Base-by-base conservation (phyloP, 1,284 basidiomycete species). In the Cystobasidium sp. region DNA sequence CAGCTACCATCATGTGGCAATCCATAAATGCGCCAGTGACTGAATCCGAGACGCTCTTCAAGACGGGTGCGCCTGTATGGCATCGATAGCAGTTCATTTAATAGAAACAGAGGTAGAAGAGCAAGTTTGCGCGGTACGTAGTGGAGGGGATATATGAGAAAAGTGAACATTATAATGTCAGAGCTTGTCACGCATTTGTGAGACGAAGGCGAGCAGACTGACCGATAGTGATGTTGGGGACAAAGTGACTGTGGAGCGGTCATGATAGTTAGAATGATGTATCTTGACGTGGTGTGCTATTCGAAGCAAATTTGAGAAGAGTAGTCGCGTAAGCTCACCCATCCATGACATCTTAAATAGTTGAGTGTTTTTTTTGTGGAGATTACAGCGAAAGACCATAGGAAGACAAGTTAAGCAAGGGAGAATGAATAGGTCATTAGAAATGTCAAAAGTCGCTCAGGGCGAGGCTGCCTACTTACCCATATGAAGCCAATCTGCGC, bases 1-100 rank as follows among this genome's bases (percentile, higher is more conserved):
- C 86, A 0, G 94, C 84, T 18, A 99, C 97, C 97, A 99, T 99
- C 97, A 99, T 99, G 84, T 99, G 97, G 84, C 95, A 98, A 84
- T 99, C 97, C 96, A 99, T 99, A 85, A 95, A 99, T 78, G 97
- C 96, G 72, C 90, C 91, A 6, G 95, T 94, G 22, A 98, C 88
- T 59, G 90, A 88, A 83, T 95, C 94, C 70, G 88, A 86, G n/a
- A 99, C 91, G 77, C 90, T 93, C 22, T 90, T 86, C 47, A 99
- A 87, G 65, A 99, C 88, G 2, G 96, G 96, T 39, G 94, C 90
- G 71, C 94, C 93, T 94, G 83, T 71, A 49, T 79, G 9, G 43
- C 41, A 31, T 58, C n/a, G n/a, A n/a, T 5, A 49, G 10, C 22
- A 12, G 53, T 39, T 43, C 14, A 41, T 9, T 55, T 2, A 2